Percentiles rank a stretch among this genome's conserved stretches.
phyloP scores from a whole-genome alignment of 768 basidiomycete species.

The Hysterangium stoloniferum region DNA sequence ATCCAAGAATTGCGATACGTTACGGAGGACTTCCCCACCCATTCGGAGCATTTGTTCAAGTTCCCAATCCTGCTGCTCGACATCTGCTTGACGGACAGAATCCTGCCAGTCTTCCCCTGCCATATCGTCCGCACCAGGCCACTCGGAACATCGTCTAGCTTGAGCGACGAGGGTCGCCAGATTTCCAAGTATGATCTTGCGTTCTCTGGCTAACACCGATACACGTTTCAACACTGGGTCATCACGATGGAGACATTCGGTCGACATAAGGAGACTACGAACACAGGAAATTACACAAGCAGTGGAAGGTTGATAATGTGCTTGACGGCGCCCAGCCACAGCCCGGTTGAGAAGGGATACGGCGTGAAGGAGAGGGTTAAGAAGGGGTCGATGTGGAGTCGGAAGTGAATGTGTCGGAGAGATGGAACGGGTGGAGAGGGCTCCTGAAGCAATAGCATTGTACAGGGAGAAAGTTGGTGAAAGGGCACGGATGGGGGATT shows the following conservation, averaged over 20 bases:
- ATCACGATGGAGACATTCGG: conserved; percentile 80
- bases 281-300: conserved; percentile 94
- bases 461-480: conserved; percentile 10
- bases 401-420: conserved; percentile 7
- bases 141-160: conserved; percentile 29
- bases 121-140: conserved; percentile 26
- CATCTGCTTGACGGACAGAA: conserved; percentile 37
- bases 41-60: conserved; percentile 73
- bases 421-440: background rate
- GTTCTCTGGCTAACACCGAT: conserved; percentile 62
- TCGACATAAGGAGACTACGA: conserved; percentile 73
- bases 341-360: conserved; percentile 81
- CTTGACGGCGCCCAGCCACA: conserved; percentile 62
- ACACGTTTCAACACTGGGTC: conserved; percentile 61
- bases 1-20: conserved; percentile 67
- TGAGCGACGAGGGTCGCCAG: conserved; percentile 79
- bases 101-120: conserved; percentile 42
- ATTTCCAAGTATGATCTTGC: conserved; percentile 73
- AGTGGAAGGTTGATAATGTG: conserved; percentile 90
- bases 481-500: background rate
- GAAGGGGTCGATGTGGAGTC: conserved; percentile 37
- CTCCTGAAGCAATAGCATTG: conserved; percentile 3
- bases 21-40: conserved; percentile 73
- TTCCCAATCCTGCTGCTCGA: conserved; percentile 43
- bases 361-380: conserved; percentile 79